Base-by-base conservation (phyloP, 2,329 filamentous ascomycete species). In the Penicillium sp. region DNA sequence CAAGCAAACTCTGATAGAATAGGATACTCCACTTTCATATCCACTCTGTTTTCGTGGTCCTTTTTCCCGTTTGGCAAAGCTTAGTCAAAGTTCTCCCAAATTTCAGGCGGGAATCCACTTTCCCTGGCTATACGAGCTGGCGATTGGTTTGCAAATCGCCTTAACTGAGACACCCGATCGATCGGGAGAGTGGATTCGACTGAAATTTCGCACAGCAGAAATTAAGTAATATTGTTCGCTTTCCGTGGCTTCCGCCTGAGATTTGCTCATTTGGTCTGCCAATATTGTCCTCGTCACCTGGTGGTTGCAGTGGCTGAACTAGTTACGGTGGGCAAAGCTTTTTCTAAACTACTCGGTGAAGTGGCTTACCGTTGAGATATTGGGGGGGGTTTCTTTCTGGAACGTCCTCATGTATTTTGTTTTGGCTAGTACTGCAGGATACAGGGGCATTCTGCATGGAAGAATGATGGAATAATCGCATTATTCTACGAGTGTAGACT, bases 91-190 rank as follows among this genome's bases (percentile, higher is more conserved):
- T 24, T 4, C 49, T 22, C 2, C 19, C 50, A 24, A 53, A 37
- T 17, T 35, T 37, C 19, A 19, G 33, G 13, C 35, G 10, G 33
- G 30, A 53, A 19, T 26, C 50, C 50, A 53, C 50, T 40, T 40
- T 19, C 47, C 28, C 17, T 35, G 2, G 4, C 1, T 4, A 13
- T 19, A 10, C n/a, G 7, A 35, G 22, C 6, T 10, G 13, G 5
- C 40, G 42, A 60, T 60, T 55, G 58, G 58, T 30, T 30, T 42
- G 8, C 28, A 4, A 26, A 15, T 4, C 22, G 26, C 38, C 24
- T 19, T 28, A 50, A 28, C 30, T 50, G 58, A 60, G 58, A 60
- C 58, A 56, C 12, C n/a, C 30, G 42, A 60, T 60, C 58, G 58
- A 44, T 53, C 51, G 40, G 35, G 24, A 38, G 24, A 12, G 28